These are phyloP conservation scores for Massariosphaeria phaeospora DNA, from an alignment of 495 filamentous ascomycete species.

Conservation along the genomic window DNA sequence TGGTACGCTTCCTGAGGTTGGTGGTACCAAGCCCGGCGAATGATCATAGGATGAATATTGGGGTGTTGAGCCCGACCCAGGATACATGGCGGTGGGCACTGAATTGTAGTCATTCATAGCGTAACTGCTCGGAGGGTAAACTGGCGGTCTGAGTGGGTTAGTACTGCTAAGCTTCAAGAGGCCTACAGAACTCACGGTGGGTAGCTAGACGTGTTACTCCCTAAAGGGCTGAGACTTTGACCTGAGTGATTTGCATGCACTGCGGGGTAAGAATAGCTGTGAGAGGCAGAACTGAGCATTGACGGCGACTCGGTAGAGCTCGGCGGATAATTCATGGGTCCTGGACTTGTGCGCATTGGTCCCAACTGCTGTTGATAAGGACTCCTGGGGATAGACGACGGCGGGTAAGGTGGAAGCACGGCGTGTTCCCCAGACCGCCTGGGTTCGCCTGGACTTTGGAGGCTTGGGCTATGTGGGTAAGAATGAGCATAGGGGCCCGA, in stretches of 20 bases:
- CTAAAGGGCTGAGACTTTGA: conserved; percentile 16
- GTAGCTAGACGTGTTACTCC: conserved; percentile 27
- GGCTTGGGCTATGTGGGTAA: conserved; percentile 13
- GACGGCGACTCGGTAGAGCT: conserved; percentile 20
- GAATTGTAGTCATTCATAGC: conserved; percentile 21
- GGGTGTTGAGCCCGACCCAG: conserved; percentile 11
- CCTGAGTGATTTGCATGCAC: conserved; percentile 17
- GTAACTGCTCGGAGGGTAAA: conserved; percentile 28
- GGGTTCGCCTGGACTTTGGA: conserved; percentile 17
- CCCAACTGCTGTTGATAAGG: conserved; percentile 29
- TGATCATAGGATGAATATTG: conserved; percentile 24
- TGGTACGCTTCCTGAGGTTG: conserved; percentile 4
- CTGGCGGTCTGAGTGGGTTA: conserved; percentile 11
- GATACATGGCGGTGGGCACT: conserved; percentile 27
- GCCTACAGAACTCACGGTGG: conserved; percentile 22
- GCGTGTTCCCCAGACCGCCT: conserved; percentile 16
- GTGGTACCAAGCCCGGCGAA: conserved; percentile 6
- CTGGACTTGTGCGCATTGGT: conserved; percentile 27
- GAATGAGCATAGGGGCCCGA: conserved; percentile 16
- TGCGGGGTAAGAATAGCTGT: conserved; percentile 22
- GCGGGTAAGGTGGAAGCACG: conserved; percentile 25
- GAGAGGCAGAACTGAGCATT: conserved; percentile 23
- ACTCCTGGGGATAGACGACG: conserved; percentile 24
- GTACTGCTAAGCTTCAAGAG: not conserved
- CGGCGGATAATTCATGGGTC: conserved; percentile 25